Percentiles rank a stretch among this genome's conserved stretches.
Evolutionary conservation across 2,329 filamentous ascomycete genomes (phyloP).

Genomic region (Verticillium klebahnii): DNA sequence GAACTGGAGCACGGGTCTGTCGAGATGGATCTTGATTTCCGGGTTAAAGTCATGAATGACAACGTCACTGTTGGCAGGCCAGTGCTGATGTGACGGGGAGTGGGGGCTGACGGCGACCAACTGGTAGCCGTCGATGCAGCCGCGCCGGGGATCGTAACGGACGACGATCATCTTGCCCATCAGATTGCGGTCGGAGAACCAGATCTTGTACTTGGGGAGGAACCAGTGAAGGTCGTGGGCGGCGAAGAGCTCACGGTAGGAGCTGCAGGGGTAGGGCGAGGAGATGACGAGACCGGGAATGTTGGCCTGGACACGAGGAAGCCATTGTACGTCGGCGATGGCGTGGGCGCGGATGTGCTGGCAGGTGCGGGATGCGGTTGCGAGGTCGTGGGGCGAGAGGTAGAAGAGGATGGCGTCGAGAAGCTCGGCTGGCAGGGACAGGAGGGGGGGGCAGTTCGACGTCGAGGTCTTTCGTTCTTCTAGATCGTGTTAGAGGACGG

Average conservation of each 20-base stretch:
- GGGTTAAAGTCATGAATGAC: slow-evolving; percentile 72
- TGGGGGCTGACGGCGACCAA: slow-evolving; percentile 61
- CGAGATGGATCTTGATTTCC: slow-evolving; percentile 64
- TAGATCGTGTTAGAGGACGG: background rate
- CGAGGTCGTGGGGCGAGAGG: slow-evolving; percentile 62
- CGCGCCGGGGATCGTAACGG: slow-evolving; percentile 69
- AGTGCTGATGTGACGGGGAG: slow-evolving; percentile 50
- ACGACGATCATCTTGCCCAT: slow-evolving; percentile 71
- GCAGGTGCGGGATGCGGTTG: slow-evolving; percentile 55
- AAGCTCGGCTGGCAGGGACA: slow-evolving; percentile 68
- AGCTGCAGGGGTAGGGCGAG: slow-evolving; percentile 52
- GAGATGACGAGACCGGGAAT: slow-evolving; percentile 52
- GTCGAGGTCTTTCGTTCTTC: background rate
- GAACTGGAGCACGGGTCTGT: slow-evolving; percentile 65
- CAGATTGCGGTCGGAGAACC: slow-evolving; percentile 74
- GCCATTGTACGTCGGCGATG: slow-evolving; percentile 67
- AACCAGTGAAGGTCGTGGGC: slow-evolving; percentile 83
- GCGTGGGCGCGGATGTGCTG: slow-evolving; percentile 54
- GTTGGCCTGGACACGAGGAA: slow-evolving; percentile 61
- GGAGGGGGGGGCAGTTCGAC: slow-evolving; percentile 24
- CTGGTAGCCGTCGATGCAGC: slow-evolving; percentile 76
- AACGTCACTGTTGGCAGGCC: slow-evolving; percentile 61
- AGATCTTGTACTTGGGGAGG: slow-evolving; percentile 71
- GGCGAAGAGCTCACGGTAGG: slow-evolving; percentile 67
- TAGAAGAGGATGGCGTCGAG: slow-evolving; percentile 66